Percentiles rank a stretch among this genome's conserved stretches.
Conservation (phyloP, 768 basidiomycete genomes). For the Kondoa malvinella region DNA sequence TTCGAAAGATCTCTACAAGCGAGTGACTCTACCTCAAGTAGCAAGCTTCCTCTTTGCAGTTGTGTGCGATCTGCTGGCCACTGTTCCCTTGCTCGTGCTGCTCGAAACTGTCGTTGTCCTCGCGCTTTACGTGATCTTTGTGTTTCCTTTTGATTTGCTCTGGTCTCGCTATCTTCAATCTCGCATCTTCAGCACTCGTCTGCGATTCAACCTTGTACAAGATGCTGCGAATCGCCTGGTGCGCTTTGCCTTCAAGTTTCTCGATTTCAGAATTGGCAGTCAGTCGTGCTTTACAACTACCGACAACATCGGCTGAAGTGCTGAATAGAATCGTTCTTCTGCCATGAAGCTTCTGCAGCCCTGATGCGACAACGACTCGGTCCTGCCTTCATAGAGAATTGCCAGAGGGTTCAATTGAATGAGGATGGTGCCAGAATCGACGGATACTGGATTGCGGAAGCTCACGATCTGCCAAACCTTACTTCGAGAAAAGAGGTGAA, state of each 20-base stretch:
- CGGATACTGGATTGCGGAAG: slow-evolving; percentile 2
- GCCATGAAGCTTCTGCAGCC: not conserved
- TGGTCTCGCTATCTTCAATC: not conserved
- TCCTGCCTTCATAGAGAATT: not conserved
- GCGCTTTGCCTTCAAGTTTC: not conserved
- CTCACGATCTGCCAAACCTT: not conserved
- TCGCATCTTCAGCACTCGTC: not conserved
- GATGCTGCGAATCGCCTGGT: not conserved
- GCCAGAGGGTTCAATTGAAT: not conserved
- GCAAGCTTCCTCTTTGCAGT: not conserved
- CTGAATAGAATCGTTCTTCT: not conserved
- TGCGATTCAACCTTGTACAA: not conserved
- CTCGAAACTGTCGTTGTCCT: not conserved
- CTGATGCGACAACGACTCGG: not conserved
- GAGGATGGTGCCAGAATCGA: not conserved
- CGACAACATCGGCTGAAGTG: not conserved
- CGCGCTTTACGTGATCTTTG: not conserved
- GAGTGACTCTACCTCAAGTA: not conserved
- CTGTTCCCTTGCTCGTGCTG: not conserved
- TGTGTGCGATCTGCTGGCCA: not conserved
- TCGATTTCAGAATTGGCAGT: slow-evolving; percentile 3
- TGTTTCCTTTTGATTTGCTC: slow-evolving; percentile 1
- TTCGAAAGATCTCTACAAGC: not conserved
- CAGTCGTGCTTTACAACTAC: not conserved
- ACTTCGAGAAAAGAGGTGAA: not conserved